These are phyloP conservation scores for Plasmodium vinckei DNA, from an alignment of 169 alveolate genomes.

Conservation along the genomic window DNA sequence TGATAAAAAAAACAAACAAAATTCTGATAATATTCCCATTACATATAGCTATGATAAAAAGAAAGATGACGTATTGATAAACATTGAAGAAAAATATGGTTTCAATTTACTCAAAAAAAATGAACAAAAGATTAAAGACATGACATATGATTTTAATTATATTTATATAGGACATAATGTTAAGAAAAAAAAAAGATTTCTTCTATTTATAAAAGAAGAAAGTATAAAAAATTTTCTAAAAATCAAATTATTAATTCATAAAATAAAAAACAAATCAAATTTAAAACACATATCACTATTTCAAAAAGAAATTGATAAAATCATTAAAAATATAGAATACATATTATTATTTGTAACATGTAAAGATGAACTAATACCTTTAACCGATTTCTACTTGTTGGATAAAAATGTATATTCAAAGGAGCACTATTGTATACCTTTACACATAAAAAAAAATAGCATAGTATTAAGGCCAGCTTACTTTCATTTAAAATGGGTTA, in stretches of 20 bases:
- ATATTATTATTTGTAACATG: conserved; percentile 57
- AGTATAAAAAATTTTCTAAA: conserved; percentile 55
- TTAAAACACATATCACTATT: conserved; percentile 57
- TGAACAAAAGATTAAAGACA: conserved; percentile 62
- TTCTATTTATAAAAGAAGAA: conserved; percentile 68
- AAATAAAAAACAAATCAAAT: conserved; percentile 51
- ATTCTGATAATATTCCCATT: not conserved
- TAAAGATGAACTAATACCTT: conserved; percentile 60
- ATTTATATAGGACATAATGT: conserved; percentile 50
- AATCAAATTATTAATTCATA: conserved; percentile 51
- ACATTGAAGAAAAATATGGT: conserved; percentile 70
- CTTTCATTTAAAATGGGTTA: conserved; percentile 66
- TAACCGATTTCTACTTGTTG: conserved; percentile 56
- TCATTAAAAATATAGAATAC: conserved; percentile 61
- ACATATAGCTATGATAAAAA: not conserved
- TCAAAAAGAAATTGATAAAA: conserved; percentile 63
- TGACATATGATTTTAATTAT: conserved; percentile 71
- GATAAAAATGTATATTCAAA: conserved; percentile 59
- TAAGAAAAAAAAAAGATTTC: conserved; percentile 27
- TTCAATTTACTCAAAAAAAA: conserved; percentile 65
- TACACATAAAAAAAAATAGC: conserved; percentile 63
- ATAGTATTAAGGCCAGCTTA: conserved; percentile 41
- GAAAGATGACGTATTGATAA: conserved; percentile 1
- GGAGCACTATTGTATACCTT: conserved; percentile 65
- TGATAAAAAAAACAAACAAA: not conserved